Evolutionary conservation across 2,329 filamentous ascomycete genomes (phyloP).

Genomic region (Dothidotthia symphoricarpi): DNA sequence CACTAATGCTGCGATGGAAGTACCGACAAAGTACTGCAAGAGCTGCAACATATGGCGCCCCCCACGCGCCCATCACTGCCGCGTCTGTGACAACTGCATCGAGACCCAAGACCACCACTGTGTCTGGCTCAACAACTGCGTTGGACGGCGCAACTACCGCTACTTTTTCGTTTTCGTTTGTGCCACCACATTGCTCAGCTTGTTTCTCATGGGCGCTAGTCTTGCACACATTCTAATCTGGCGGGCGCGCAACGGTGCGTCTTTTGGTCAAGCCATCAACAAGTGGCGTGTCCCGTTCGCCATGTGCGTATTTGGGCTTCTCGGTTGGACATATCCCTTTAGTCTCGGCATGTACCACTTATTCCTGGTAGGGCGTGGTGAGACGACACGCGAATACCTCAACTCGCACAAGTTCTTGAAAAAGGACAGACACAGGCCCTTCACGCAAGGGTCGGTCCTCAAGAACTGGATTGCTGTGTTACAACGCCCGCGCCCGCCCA

Average conservation of each 20-base stretch:
- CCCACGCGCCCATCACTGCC: conserved; percentile 91
- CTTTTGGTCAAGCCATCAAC: conserved; percentile 66
- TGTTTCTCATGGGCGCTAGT: conserved; percentile 74
- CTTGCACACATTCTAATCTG: conserved; percentile 80
- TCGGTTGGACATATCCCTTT: conserved; percentile 76
- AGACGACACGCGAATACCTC: conserved; percentile 94
- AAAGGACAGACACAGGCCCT: conserved; percentile 86
- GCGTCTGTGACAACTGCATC: conserved; percentile 93
- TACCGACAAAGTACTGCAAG: conserved; percentile 96
- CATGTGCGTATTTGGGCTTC: conserved; percentile 77
- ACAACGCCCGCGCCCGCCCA: conserved; percentile 78
- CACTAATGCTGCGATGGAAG: conserved; percentile 85
- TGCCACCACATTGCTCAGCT: conserved; percentile 69
- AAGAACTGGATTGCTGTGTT: conserved; percentile 82
- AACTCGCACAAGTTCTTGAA: conserved; percentile 95
- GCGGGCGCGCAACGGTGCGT: conserved; percentile 60
- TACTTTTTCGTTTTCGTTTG: conserved; percentile 94
- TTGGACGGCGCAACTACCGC: conserved; percentile 94
- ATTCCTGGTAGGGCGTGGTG: conserved; percentile 84
- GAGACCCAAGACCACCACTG: conserved; percentile 98
- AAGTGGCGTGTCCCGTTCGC: conserved; percentile 80
- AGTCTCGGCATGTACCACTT: conserved; percentile 86
- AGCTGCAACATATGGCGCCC: conserved; percentile 98
- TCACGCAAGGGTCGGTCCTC: conserved; percentile 71
- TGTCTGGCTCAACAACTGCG: conserved; percentile 98